Conservation (phyloP, 345 rosid genomes). For the Iberis pinnata region DNA sequence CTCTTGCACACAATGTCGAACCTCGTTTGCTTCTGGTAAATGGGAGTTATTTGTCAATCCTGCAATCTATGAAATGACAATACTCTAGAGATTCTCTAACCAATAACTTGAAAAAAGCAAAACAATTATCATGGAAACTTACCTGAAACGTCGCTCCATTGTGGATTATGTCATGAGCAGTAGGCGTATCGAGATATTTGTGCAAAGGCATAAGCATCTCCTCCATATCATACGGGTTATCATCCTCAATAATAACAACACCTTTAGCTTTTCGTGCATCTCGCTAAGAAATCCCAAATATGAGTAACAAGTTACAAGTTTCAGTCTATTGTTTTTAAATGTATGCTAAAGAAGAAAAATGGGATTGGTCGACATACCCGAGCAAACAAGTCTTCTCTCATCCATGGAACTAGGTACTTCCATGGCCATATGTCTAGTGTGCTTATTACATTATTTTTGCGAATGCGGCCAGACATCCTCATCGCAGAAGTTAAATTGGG, state of each 20-base stretch:
- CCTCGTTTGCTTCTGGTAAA: conserved; percentile 62
- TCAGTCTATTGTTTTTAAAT: conserved; percentile 1
- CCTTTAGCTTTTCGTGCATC: conserved; percentile 55
- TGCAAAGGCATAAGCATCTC: conserved; percentile 80
- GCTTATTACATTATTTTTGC: conserved; percentile 59
- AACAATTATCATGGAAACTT: conserved; percentile 18
- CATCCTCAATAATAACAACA: conserved; percentile 32
- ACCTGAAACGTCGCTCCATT: conserved; percentile 98
- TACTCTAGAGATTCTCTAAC: conserved; percentile 26
- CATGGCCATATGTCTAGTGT: conserved; percentile 99
- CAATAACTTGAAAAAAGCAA: neutral
- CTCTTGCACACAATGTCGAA: conserved; percentile 79
- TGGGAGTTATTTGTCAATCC: conserved; percentile 91
- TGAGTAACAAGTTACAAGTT: conserved; percentile 20
- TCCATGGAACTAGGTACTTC: conserved; percentile 97
- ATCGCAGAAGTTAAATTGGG: conserved; percentile 81
- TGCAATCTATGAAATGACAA: conserved; percentile 59
- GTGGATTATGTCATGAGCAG: conserved; percentile 75
- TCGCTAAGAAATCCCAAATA: conserved; percentile 42
- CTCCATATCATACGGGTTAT: conserved; percentile 67
- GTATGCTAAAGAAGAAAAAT: conserved; percentile 1
- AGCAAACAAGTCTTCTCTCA: conserved; percentile 89
- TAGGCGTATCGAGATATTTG: conserved; percentile 57
- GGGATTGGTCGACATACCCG: conserved; percentile 48
- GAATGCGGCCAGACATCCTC: conserved; percentile 57